These are phyloP conservation scores for Friedmanniomyces endolithicus DNA, from an alignment of 495 filamentous ascomycete species.

Conservation along the genomic window DNA sequence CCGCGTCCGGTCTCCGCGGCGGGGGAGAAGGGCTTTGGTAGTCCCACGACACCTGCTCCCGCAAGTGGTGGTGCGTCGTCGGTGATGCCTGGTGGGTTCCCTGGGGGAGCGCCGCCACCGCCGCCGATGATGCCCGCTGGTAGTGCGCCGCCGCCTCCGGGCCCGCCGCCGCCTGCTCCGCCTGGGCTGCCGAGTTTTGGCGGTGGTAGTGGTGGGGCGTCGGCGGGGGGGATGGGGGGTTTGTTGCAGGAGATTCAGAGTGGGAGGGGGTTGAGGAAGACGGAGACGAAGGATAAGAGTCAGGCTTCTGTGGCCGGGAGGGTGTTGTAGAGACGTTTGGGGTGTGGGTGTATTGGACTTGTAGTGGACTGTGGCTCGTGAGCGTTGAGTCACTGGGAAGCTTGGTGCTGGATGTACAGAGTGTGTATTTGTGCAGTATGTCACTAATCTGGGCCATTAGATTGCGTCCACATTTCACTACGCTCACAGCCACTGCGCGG, in stretches of 20 bases:
- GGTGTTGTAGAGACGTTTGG: constrained; percentile 37
- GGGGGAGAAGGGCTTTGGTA: background rate
- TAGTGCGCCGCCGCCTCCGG: constrained; percentile 40
- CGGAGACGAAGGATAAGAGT: constrained; percentile 77
- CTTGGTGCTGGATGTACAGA: too few species aligned
- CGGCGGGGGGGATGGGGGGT: constrained; percentile 40
- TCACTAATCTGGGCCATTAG: too few species aligned
- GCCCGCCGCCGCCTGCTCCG: constrained; percentile 38
- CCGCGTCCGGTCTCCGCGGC: constrained; percentile 55
- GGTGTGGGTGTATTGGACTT: background rate
- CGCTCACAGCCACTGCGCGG: too few species aligned
- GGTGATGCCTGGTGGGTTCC: constrained; percentile 10
- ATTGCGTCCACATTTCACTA: too few species aligned
- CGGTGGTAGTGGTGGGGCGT: constrained; percentile 24
- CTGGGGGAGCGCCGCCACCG: constrained; percentile 33
- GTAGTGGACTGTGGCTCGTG: too few species aligned
- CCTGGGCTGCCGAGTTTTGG: constrained; percentile 22
- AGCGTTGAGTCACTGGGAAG: too few species aligned
- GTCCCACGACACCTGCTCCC: constrained; percentile 28
- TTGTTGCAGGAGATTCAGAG: constrained; percentile 70
- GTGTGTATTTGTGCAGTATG: too few species aligned
- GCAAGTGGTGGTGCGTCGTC: constrained; percentile 12
- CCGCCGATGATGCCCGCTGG: constrained; percentile 42
- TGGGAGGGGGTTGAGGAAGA: constrained; percentile 66
- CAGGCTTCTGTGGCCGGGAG: constrained; percentile 53